Conservation (phyloP, 2,329 filamentous ascomycete genomes). For the Hypoxylon sp. region DNA sequence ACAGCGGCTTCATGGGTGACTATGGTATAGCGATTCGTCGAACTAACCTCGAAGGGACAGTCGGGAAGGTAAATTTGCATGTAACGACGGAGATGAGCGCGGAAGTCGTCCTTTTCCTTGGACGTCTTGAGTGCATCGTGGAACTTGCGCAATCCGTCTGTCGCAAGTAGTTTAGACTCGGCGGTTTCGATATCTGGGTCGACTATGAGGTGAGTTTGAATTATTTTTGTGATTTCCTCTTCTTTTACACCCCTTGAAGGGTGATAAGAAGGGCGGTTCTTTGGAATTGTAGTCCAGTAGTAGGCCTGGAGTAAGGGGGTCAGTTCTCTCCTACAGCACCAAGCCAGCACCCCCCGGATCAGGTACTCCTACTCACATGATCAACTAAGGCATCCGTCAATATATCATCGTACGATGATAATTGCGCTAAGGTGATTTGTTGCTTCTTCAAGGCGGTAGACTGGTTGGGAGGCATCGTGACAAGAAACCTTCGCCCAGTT, state of each 20-base stretch:
- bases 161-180: slow-evolving; percentile 78
- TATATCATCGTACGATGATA: slow-evolving; percentile 95
- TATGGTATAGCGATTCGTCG: slow-evolving; percentile 96
- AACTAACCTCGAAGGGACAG: slow-evolving; percentile 91
- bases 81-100: slow-evolving; percentile 88
- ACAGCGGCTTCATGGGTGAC: slow-evolving; percentile 90
- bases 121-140: slow-evolving; percentile 76
- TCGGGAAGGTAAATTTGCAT: slow-evolving; percentile 93
- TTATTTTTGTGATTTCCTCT: slow-evolving; percentile 72
- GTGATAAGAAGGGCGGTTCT: slow-evolving; percentile 90
- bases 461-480: slow-evolving; percentile 57
- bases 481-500: slow-evolving; percentile 25
- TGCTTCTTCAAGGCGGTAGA: slow-evolving; percentile 69
- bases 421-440: slow-evolving; percentile 85
- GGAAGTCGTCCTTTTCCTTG: slow-evolving; percentile 89
- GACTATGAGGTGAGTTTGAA: slow-evolving; percentile 78
- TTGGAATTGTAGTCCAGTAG: slow-evolving; percentile 97
- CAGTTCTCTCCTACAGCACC: slow-evolving; percentile 41
- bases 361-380: slow-evolving; percentile 75
- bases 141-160: slow-evolving; percentile 82
- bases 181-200: slow-evolving; percentile 79
- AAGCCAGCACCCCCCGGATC: slow-evolving; percentile 3
- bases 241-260: slow-evolving; percentile 83
- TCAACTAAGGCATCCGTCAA: slow-evolving; percentile 95
- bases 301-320: slow-evolving; percentile 74